These are phyloP conservation scores for Bothriochloa decipiens DNA, from an alignment of 176 grass and related monocot genomes.

Conservation along the genomic window DNA sequence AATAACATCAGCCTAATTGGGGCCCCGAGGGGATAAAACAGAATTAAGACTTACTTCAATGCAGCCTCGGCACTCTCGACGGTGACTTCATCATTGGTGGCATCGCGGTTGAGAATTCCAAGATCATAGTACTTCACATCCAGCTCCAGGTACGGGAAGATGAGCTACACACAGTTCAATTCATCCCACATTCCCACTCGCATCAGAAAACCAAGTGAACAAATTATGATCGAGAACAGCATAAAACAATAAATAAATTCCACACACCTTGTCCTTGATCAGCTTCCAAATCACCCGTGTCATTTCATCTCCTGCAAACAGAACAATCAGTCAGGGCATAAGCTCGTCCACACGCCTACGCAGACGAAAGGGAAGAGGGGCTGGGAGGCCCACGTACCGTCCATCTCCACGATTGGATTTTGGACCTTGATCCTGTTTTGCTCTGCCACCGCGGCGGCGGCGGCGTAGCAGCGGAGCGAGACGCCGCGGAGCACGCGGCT, in stretches of 20 bases:
- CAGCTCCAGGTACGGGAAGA: constrained; percentile 84
- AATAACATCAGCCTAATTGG: background rate
- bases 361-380: background rate
- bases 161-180: constrained; percentile 63
- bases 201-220: background rate
- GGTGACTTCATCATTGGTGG: constrained; percentile 84
- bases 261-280: constrained; percentile 91
- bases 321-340: background rate
- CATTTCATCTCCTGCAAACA: constrained; percentile 90
- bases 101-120: constrained; percentile 84
- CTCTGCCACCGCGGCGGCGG: constrained; percentile 46
- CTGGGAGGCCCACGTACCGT: constrained; percentile 54
- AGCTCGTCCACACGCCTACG: background rate
- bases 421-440: constrained; percentile 67
- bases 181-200: background rate
- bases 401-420: constrained; percentile 99
- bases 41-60: constrained; percentile 62
- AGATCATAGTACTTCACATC: constrained; percentile 97
- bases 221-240: background rate
- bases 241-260: background rate
- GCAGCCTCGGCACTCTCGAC: constrained; percentile 90
- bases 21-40: background rate
- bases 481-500: constrained; percentile 19
- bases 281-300: constrained; percentile 90
- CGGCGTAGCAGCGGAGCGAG: constrained; percentile 71